These are phyloP conservation scores for Magnusiomyces suaveolens DNA, from an alignment of 1,139 yeast genomes.

Conservation along the genomic window DNA sequence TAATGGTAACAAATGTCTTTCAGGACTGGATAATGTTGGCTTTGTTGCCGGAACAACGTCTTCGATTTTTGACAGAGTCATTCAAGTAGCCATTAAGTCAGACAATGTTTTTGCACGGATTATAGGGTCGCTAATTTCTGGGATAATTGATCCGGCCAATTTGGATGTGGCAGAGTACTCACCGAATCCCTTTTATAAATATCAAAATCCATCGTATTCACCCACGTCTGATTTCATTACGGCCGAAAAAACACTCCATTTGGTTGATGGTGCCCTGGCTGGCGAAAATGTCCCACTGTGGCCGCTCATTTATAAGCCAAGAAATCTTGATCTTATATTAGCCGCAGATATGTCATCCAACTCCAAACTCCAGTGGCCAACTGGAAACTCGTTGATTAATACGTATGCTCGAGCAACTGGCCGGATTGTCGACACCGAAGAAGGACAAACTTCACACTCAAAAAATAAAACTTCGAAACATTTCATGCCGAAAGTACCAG, in stretches of 20 bases:
- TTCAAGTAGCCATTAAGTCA: conserved; percentile 19
- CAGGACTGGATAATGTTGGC: conserved; percentile 63
- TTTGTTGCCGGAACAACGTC: conserved; percentile 68
- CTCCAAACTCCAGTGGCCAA: conserved; percentile 43
- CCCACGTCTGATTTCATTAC: conserved; percentile 21
- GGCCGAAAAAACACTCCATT: conserved; percentile 40
- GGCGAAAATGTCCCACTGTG: conserved; percentile 65
- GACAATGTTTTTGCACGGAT: conserved; percentile 11
- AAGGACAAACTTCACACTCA: conserved; percentile 33
- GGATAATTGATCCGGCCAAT: conserved; percentile 22
- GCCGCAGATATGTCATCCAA: conserved; percentile 89
- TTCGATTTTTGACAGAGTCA: conserved; percentile 51
- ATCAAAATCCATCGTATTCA: conserved; percentile 5
- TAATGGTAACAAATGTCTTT: conserved; percentile 35
- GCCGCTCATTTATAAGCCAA: conserved; percentile 63
- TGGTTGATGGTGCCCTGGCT: conserved; percentile 90
- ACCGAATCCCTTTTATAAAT: conserved; percentile 59
- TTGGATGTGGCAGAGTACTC: conserved; percentile 55
- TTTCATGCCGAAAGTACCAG: conserved; percentile 12
- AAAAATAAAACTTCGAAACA: neutral
- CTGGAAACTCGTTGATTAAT: conserved; percentile 59
- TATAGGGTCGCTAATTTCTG: conserved; percentile 9
- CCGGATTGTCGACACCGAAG: conserved; percentile 50
- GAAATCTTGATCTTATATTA: conserved; percentile 65
- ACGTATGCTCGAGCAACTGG: conserved; percentile 73